Conservation (phyloP, 2,329 filamentous ascomycete genomes). For the Ilyonectria destructans region DNA sequence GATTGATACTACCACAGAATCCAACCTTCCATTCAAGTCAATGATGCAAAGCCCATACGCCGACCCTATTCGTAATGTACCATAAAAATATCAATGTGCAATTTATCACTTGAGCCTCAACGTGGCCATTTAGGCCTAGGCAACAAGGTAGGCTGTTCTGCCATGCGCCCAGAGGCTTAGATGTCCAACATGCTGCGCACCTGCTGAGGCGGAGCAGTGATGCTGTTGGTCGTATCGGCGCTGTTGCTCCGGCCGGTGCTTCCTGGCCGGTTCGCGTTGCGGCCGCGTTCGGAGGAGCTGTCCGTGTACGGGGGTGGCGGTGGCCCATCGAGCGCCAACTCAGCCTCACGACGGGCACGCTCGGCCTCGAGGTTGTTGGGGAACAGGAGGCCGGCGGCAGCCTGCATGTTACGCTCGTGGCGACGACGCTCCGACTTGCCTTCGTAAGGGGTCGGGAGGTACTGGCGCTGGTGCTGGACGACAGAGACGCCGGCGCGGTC, state of each 20-base stretch:
- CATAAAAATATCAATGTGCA: conserved; percentile 28
- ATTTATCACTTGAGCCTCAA: background rate
- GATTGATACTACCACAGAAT: conserved; percentile 16
- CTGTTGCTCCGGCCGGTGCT: conserved; percentile 62
- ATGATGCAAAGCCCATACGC: conserved; percentile 29
- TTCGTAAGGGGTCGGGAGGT: conserved; percentile 50
- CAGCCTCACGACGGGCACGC: conserved; percentile 55
- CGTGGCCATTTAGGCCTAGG: background rate
- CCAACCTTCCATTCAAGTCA: conserved; percentile 24
- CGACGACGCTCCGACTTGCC: conserved; percentile 64
- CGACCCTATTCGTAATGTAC: conserved; percentile 24
- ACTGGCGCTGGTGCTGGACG: conserved; percentile 40
- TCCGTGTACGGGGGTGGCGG: conserved; percentile 60
- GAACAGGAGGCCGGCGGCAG: conserved; percentile 66
- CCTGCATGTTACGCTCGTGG: conserved; percentile 61
- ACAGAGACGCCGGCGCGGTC: conserved; percentile 52
- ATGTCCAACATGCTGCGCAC: conserved; percentile 73
- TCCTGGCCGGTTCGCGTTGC: conserved; percentile 49
- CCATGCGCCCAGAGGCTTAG: conserved; percentile 46
- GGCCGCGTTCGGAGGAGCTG: conserved; percentile 40
- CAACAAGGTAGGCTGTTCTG: too few relatives aligned
- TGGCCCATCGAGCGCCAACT: conserved; percentile 62
- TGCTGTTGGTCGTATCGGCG: conserved; percentile 63
- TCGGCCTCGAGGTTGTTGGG: conserved; percentile 56
- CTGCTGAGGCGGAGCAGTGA: conserved; percentile 67